Evolutionary conservation across 176 grass and related monocot species (phyloP).

Genomic region (Urochloa ruziziensis): DNA sequence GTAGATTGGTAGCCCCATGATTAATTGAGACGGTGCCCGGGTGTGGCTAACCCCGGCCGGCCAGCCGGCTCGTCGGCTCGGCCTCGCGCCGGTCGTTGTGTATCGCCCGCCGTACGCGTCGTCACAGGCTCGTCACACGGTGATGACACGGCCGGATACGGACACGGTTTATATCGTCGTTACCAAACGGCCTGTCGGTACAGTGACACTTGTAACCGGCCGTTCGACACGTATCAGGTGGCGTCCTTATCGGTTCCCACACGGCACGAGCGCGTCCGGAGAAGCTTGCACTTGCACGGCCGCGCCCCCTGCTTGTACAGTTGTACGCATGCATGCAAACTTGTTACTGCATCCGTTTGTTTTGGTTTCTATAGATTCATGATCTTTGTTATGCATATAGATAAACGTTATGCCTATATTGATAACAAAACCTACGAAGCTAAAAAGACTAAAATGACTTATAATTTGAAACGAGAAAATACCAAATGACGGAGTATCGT

Average conservation of each 20-base stretch:
- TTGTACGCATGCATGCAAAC: slow-evolving; percentile 1
- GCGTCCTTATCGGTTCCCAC: slow-evolving; percentile 13
- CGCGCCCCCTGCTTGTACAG: neutral
- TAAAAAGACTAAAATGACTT: no score
- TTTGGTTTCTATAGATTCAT: no score
- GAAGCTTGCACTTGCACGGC: neutral
- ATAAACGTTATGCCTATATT: no score
- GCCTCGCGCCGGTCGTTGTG: neutral
- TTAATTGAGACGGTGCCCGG: slow-evolving; percentile 25
- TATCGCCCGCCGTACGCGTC: slow-evolving; percentile 1
- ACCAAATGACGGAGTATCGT: no score
- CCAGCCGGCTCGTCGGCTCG: neutral
- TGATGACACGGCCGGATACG: neutral
- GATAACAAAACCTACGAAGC: no score
- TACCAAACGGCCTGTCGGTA: neutral
- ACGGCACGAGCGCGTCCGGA: neutral
- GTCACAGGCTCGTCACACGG: neutral
- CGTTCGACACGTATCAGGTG: neutral
- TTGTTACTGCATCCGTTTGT: no score
- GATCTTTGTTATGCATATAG: no score
- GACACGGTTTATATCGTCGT: neutral
- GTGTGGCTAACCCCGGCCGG: no score
- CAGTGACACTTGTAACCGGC: neutral
- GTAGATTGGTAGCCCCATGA: neutral
- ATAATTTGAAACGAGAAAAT: no score